Evolutionary conservation across 495 filamentous ascomycete genomes (phyloP), one percentile per base, ranked within the genome.

Genomic region (Hypomontagnella monticulosa): DNA sequence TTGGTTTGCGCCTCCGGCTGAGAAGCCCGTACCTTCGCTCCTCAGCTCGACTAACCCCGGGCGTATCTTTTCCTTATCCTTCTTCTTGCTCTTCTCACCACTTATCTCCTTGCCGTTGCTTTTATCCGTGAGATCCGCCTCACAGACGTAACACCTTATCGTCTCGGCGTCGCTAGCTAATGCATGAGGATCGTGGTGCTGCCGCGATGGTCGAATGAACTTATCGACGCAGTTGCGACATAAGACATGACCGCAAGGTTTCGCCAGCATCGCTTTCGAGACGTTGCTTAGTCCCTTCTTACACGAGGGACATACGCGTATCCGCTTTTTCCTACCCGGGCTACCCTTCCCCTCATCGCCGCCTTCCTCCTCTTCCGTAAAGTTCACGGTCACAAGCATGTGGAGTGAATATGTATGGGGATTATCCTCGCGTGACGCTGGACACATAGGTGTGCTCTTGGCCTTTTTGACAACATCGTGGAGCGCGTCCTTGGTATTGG

Each of bases 1-100:
- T 68, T 89, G 85, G 71, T 90, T 97, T 32, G 85, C 84, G 4
- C 95, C 95, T 12, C 91, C 88, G 1, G 90, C 89, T 2, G 95
- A 93, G 79, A 96, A 99, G 1, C 95, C 95, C 0, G 95, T 99
- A 0, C 95, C 95, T 64, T 97, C 94, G 23, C 89, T 89, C 62
- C 85, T 88, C 43, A 99, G 84, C 73, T 92, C 88, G 8, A 98
- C 92, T 27, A 97, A 62, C 1, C 95, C 94, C 0, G 92, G 88
- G 64, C 80, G 86, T 36, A 92, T 80, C 49, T 73, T 83, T 10
- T 83, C 81, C 67, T 87, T 89, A 16, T 84, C 79, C 9, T 75
- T 73, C 58, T 86, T 85, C 66, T 86, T 83, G 48, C 76, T 75
- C 62, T 82, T 83, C 54, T 82, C 80, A 6, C 40, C 30, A 15